A percentile compares a stretch with the other conserved stretches of the same genome.
These are phyloP conservation scores for Periconia digitata DNA, from an alignment of 2,329 filamentous ascomycete species.

Conservation along the genomic window DNA sequence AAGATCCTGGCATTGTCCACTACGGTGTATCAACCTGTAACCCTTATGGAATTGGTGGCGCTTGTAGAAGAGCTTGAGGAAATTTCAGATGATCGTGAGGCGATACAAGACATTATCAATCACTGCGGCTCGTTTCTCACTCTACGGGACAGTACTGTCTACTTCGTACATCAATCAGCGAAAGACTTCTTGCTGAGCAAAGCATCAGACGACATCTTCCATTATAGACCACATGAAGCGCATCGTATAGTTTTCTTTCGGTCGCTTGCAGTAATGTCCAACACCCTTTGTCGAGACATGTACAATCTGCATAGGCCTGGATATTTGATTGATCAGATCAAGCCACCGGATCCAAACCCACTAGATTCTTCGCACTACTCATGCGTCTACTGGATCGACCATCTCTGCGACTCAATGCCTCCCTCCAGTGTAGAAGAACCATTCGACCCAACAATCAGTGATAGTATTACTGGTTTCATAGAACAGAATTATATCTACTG, in stretches of 20 bases:
- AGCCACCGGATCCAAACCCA: slow-evolving; percentile 22
- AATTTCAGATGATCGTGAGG: slow-evolving; percentile 8
- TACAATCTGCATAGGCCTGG: slow-evolving; percentile 17
- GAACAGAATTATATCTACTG: slow-evolving; percentile 14
- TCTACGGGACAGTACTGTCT: background rate
- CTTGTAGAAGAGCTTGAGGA: slow-evolving; percentile 20
- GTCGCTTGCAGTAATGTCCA: slow-evolving; percentile 32
- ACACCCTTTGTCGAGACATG: slow-evolving; percentile 23
- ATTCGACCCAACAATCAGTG: no score
- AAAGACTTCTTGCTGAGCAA: slow-evolving; percentile 43
- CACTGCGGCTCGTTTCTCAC: slow-evolving; percentile 38
- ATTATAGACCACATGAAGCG: slow-evolving; percentile 6
- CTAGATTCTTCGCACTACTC: slow-evolving; percentile 23
- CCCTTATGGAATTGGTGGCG: slow-evolving; percentile 34
- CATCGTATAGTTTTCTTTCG: slow-evolving; percentile 14
- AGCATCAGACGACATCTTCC: slow-evolving; percentile 28
- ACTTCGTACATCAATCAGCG: slow-evolving; percentile 46
- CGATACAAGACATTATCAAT: slow-evolving; percentile 28
- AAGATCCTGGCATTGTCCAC: slow-evolving; percentile 37
- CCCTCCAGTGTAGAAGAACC: slow-evolving; percentile 4
- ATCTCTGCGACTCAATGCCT: slow-evolving; percentile 21
- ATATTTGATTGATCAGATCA: slow-evolving; percentile 16
- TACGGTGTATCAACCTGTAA: slow-evolving; percentile 41
- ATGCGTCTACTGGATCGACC: slow-evolving; percentile 37
- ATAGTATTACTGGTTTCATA: no score